Evolutionary conservation across 768 basidiomycete genomes (phyloP).

Genomic region (Leucocoprinus sp.): DNA sequence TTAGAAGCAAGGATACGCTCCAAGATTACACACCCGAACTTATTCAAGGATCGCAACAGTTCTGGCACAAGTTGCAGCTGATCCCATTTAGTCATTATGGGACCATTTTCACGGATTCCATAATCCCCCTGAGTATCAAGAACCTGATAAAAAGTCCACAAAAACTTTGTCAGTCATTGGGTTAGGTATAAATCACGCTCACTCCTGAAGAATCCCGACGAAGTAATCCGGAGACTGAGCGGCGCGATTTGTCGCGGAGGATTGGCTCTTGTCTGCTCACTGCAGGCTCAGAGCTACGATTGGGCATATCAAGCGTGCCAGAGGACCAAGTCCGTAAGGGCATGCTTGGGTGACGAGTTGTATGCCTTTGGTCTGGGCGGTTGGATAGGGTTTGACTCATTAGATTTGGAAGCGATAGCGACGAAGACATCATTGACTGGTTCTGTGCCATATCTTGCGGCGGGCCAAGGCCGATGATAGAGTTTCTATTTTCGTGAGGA

Average conservation of each 20-base stretch:
- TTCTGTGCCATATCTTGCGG: slow-evolving; percentile 43
- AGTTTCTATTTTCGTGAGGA: slow-evolving; percentile 30
- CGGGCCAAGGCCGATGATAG: slow-evolving; percentile 29
- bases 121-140: slow-evolving; percentile 46
- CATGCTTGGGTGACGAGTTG: slow-evolving; percentile 55
- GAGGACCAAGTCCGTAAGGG: slow-evolving; percentile 83
- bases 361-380: slow-evolving; percentile 55
- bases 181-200: slow-evolving; percentile 22
- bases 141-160: slow-evolving; percentile 28
- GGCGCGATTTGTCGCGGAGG: slow-evolving; percentile 55
- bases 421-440: slow-evolving; percentile 34
- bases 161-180: neutral
- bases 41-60: slow-evolving; percentile 77
- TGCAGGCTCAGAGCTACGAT: slow-evolving; percentile 43
- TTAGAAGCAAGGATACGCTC: neutral
- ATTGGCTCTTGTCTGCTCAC: slow-evolving; percentile 35
- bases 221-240: slow-evolving; percentile 59
- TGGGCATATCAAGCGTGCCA: slow-evolving; percentile 66
- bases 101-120: slow-evolving; percentile 57
- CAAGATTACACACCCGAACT: slow-evolving; percentile 72
- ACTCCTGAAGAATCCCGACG: slow-evolving; percentile 74
- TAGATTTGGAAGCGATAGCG: slow-evolving; percentile 30
- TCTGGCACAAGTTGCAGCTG: slow-evolving; percentile 82
- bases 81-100: slow-evolving; percentile 93
- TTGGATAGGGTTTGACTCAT: slow-evolving; percentile 57